A percentile compares a stretch with the other conserved stretches of the same genome.
phyloP scores from a whole-genome alignment of 2,329 filamentous ascomycete species.

The Fusarium pseudocircinatum region DNA sequence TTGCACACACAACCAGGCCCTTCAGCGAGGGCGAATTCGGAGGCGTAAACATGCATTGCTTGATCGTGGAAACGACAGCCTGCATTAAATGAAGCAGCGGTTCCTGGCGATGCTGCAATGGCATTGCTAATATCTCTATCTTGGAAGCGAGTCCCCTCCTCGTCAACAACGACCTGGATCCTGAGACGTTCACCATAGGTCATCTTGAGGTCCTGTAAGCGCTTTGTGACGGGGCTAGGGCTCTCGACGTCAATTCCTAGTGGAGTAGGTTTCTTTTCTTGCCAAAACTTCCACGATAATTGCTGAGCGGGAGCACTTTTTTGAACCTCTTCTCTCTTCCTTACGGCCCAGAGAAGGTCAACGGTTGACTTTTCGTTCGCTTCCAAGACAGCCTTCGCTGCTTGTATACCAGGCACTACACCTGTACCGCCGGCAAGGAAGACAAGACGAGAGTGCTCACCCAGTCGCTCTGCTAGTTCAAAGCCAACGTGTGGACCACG shows the following conservation, averaged over 20 bases:
- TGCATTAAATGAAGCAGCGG: constrained; percentile 2
- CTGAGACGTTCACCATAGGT: constrained; percentile 65
- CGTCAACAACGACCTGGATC: constrained; percentile 84
- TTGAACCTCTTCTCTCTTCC: constrained; percentile 64
- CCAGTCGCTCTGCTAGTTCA: constrained; percentile 51
- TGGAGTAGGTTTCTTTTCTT: constrained; percentile 26
- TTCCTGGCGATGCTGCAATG: constrained; percentile 28
- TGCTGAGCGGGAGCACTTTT: constrained; percentile 5
- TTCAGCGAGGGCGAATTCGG: constrained; percentile 46
- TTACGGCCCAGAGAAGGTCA: constrained; percentile 84
- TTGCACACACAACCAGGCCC: constrained; percentile 42
- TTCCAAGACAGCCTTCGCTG: constrained; percentile 70
- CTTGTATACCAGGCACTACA: constrained; percentile 88
- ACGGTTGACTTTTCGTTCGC: constrained; percentile 54
- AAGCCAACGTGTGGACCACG: constrained; percentile 83
- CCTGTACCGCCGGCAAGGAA: constrained; percentile 95
- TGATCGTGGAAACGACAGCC: constrained; percentile 47
- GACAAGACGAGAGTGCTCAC: constrained; percentile 61
- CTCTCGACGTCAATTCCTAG: constrained; percentile 34
- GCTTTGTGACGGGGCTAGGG: constrained; percentile 64
- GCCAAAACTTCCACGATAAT: constrained; percentile 43
- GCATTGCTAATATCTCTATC: constrained; percentile 57
- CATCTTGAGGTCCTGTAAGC: constrained; percentile 71
- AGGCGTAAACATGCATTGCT: constrained; percentile 42
- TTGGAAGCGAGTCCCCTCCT: constrained; percentile 76